Evolutionary conservation across 441 rosid genomes (phyloP), one percentile per base, ranked within the genome.

Genomic region (Raphanus hybrid): DNA sequence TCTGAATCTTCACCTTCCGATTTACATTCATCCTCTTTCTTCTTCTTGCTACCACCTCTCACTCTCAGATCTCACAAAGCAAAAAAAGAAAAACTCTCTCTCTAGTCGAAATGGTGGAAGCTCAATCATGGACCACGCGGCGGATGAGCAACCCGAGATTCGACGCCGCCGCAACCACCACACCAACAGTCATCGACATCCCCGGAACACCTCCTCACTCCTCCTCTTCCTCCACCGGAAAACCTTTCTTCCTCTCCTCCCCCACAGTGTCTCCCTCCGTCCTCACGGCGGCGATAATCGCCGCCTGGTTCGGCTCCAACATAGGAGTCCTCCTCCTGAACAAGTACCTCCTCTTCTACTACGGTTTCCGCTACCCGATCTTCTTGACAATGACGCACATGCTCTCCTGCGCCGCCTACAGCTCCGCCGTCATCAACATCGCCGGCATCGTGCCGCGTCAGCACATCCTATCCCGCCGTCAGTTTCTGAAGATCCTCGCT

Each of bases 121-220:
- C 96, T 14, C 99, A 95, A 82, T 85, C 97, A 91, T 95, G 98
- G 99, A 85, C 96, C 8, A 95, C 99, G 15, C 83, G 98, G 84
- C 84, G 98, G 71, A 90, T 95, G 98, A 92, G 98, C 94, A 95
- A 95, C 59, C 97, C 98, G 18, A 85, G 99, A 54, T 67, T 92
- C 80, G 92, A 91, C 58, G 77, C 89, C 50, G 70, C 89, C 67
- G 70, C 81, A 69, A 77, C 83, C 18, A 54, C 57, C 39, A 9
- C 45, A 45, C 78, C 65, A 83, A 87, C 86, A 86, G 86, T 75
- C 55, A 55, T 95, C 54, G 97, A 93, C 84, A 89, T 95, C 62
- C 99, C 99, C 64, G 88, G 84, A 39, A 95, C 99, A 39, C 99
- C 99, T 11, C 82, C 82, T 0, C 82, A 80, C 66, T 80, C 81